Conservation (phyloP, 2,329 filamentous ascomycete species). For the Colletotrichum chlorophyti region DNA sequence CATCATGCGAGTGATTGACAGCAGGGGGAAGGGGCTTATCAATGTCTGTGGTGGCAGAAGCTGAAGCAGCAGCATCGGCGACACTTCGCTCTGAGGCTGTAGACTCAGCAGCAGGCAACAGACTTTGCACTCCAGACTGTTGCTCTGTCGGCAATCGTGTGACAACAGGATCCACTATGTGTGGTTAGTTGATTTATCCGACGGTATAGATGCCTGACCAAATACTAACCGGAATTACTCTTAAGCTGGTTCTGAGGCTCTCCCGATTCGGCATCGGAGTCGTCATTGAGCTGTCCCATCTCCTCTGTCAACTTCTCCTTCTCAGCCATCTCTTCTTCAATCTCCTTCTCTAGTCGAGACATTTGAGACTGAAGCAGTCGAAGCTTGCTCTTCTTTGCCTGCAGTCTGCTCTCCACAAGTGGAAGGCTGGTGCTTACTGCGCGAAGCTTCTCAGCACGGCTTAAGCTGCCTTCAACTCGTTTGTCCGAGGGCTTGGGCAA, state of each 20-base stretch:
- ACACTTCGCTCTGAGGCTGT: background rate
- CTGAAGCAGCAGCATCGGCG: background rate
- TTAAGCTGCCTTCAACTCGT: slow-evolving; percentile 11
- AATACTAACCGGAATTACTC: slow-evolving; percentile 22
- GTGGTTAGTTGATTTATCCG: background rate
- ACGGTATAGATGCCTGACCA: background rate
- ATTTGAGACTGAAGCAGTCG: slow-evolving; percentile 54
- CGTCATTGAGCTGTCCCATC: slow-evolving; percentile 24
- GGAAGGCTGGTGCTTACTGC: slow-evolving; percentile 47
- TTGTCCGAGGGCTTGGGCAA: slow-evolving; percentile 35
- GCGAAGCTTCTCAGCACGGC: slow-evolving; percentile 37
- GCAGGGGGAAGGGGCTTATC: background rate
- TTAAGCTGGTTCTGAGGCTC: slow-evolving; percentile 20
- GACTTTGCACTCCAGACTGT: slow-evolving; percentile 1
- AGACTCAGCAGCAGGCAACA: background rate
- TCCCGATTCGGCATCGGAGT: slow-evolving; percentile 5
- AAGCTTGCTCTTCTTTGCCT: slow-evolving; percentile 55
- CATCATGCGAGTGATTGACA: background rate
- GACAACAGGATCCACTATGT: slow-evolving; percentile 14
- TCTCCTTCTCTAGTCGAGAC: slow-evolving; percentile 55
- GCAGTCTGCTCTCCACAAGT: slow-evolving; percentile 44
- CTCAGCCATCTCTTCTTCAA: slow-evolving; percentile 44
- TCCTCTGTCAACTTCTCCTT: slow-evolving; percentile 42
- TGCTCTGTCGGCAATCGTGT: background rate
- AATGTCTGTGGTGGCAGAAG: background rate